Percentiles rank a stretch among this genome's conserved stretches.
phyloP scores from a whole-genome alignment of 805 yeast genomes.

The Sugiyamaella boreocaroliniensis region DNA sequence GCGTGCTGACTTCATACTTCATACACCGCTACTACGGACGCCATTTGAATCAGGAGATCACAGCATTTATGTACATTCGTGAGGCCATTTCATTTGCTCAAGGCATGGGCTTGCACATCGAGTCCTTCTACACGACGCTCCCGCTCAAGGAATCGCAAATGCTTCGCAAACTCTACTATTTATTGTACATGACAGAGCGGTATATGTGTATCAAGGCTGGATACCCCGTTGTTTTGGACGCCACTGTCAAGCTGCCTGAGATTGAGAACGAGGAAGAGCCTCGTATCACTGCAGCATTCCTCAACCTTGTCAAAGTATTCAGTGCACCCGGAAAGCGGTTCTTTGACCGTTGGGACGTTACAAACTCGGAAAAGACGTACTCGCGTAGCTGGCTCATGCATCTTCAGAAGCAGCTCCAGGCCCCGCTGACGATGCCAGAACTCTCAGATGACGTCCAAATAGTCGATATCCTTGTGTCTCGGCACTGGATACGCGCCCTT shows the following conservation, averaged over 20 bases:
- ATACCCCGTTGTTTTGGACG: conserved; percentile 8
- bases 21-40: conserved; percentile 11
- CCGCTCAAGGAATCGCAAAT: conserved; percentile 11
- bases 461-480: conserved; percentile 14
- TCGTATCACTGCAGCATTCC: conserved; percentile 5
- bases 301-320: conserved; percentile 12
- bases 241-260: conserved; percentile 8
- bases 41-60: conserved; percentile 5
- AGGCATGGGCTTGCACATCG: conserved; percentile 9
- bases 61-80: conserved; percentile 11
- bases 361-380: neutral
- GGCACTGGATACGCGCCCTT: conserved; percentile 15
- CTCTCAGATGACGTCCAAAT: conserved; percentile 6
- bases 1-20: conserved; percentile 12
- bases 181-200: conserved; percentile 14
- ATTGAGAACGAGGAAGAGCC: conserved; percentile 8
- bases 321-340: conserved; percentile 11
- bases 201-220: conserved; percentile 12
- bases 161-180: conserved; percentile 9
- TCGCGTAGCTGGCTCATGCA: conserved; percentile 7
- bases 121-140: neutral
- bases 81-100: conserved; percentile 14
- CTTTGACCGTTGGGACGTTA: conserved; percentile 7
- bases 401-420: conserved; percentile 7
- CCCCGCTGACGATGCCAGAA: conserved; percentile 1